Evolutionary conservation across 129 eudicot genomes (phyloP).

Genomic region (sunflower (Helianthus annuus)): HanXRQr2.0-SUNRISE NC_035447.2:157924489-157924988

Average conservation of each 20-base stretch:
- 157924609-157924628: no score
- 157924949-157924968: constrained; percentile 60
- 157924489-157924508: constrained; percentile 95
- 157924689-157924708: constrained; percentile 92
- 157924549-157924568: neutral
- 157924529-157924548: constrained; percentile 13
- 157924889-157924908: constrained; percentile 94
- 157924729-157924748: constrained; percentile 84
- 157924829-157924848: neutral
- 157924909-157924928: constrained; percentile 89
- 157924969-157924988: constrained; percentile 2
- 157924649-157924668: constrained; percentile 86
- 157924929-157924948: constrained; percentile 94
- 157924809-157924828: constrained; percentile 24
- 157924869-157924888: constrained; percentile 45
- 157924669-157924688: constrained; percentile 89
- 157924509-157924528: constrained; percentile 85
- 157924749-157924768: constrained; percentile 95
- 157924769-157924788: constrained; percentile 90
- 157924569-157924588: neutral
- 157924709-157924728: constrained; percentile 87
- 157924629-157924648: no score
- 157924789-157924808: constrained; percentile 35
- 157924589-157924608: neutral
- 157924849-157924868: neutral